A percentile compares a stretch with the other conserved stretches of the same genome.
Conservation (phyloP, 169 alveolate genomes). For the Eimeria praecox region DNA sequence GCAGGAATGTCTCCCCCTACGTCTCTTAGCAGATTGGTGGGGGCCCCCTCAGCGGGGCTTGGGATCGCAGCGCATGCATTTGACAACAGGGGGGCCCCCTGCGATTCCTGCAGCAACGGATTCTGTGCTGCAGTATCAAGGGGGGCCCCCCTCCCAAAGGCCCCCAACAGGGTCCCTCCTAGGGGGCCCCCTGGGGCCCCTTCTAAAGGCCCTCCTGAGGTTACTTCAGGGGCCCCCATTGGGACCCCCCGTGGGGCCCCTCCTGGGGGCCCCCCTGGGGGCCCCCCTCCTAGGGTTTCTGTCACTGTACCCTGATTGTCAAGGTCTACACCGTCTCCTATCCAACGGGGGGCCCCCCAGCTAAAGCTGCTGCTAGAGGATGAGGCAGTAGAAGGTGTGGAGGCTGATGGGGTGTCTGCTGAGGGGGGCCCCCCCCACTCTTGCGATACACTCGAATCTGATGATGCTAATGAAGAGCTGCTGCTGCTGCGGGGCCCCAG, state of each 20-base stretch:
- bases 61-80: neutral
- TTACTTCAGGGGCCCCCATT: neutral
- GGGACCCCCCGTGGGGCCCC: neutral
- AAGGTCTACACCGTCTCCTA: neutral
- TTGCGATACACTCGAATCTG: neutral
- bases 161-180: no score
- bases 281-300: neutral
- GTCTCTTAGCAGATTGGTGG: neutral
- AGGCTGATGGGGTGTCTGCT: neutral
- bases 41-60: neutral
- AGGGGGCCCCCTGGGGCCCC: slow-evolving; percentile 13
- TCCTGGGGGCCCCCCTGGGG: neutral
- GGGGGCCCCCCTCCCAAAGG: neutral
- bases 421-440: slow-evolving; percentile 26
- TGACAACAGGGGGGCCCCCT: neutral
- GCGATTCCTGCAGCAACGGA: neutral
- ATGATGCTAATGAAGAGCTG: neutral
- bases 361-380: no score
- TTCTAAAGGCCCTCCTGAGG: neutral
- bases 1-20: neutral
- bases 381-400: neutral
- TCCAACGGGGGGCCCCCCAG: neutral
- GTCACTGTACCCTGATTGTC: neutral
- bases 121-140: neutral
- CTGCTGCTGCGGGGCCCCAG: slow-evolving; percentile 31